Base-by-base conservation (phyloP, 2,329 filamentous ascomycete species). In the Colletotrichum nymphaeae region DNA sequence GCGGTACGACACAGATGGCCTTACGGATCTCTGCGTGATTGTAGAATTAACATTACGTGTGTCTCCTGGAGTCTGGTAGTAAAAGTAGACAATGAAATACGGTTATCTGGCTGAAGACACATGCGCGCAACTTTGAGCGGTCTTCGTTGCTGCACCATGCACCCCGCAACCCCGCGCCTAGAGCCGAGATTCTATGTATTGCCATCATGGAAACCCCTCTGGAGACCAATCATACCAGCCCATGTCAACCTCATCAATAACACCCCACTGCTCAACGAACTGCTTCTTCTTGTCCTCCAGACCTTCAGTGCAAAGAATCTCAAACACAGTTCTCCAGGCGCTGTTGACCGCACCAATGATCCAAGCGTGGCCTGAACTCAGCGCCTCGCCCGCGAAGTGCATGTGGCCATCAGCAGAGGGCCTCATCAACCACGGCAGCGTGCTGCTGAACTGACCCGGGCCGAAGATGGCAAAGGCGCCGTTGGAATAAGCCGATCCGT, bases 311-410 rank as follows among this genome's bases (percentile, higher is more conserved):
- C 63, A 62, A 9, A 78, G 62, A 1, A 77, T 73, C 65, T 76
- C 76, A 42, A 63, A 67, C 35, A 78, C 77, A 12, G 72, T 73
- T 57, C 76, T 72, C 67, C 75, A 79, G 1, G 77, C 78, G 26
- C 75, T 76, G 57, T 79, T 78, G n/a, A 77, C 72, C 35, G 78
- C 78, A 3, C 77, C 77, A 24, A 78, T 76, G 49, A 79, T 78
- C 78, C 77, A 78, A 1, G 75, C 75, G 52, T 78, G 77, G 1
- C 76, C 77, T 0, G 76, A 76, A 59, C 77, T 78, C n/a, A 78
- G 66, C 14, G 78, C 77, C 67, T 79, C 78, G 11, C 77, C 78
- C 11, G 74, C 76, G n/a, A 77, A 77, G 42, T 79, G 78, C 73
- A 78, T 65, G 28, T 75, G 75, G 0, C 78, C 77, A n/a, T 75